Evolutionary conservation across 2,329 filamentous ascomycete species (phyloP).

Genomic region (Chlorencoelia australis): DNA sequence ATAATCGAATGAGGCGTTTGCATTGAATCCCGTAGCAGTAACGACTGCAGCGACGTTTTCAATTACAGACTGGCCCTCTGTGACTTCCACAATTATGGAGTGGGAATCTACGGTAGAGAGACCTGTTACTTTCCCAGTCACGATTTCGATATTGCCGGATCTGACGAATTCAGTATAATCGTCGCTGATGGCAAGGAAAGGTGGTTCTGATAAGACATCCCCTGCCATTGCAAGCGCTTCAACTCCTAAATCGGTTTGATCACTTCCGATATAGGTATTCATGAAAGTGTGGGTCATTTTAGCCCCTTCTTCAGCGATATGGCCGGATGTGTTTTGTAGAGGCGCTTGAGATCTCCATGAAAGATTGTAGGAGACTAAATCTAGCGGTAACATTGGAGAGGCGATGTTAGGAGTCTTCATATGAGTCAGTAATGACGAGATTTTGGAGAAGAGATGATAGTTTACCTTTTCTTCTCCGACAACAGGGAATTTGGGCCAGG

Average conservation of each 20-base stretch:
- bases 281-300: slow-evolving; percentile 42
- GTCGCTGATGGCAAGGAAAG: slow-evolving; percentile 60
- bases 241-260: slow-evolving; percentile 39
- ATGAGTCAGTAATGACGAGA: slow-evolving; percentile 25
- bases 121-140: slow-evolving; percentile 24
- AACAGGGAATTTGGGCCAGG: slow-evolving; percentile 24
- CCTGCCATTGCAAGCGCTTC: slow-evolving; percentile 26
- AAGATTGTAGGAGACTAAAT: slow-evolving; percentile 63
- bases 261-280: slow-evolving; percentile 37
- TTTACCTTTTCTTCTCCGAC: slow-evolving; percentile 19
- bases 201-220: slow-evolving; percentile 34
- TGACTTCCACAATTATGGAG: slow-evolving; percentile 26
- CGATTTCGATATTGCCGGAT: slow-evolving; percentile 42
- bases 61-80: slow-evolving; percentile 27
- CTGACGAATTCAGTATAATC: slow-evolving; percentile 67
- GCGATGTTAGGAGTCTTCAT: slow-evolving; percentile 29
- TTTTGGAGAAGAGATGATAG: not conserved
- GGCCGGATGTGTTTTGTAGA: slow-evolving; percentile 53
- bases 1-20: slow-evolving; percentile 53
- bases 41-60: slow-evolving; percentile 56
- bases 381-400: slow-evolving; percentile 60
- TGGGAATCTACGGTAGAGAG: not conserved
- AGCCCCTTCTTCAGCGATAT: slow-evolving; percentile 49
- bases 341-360: slow-evolving; percentile 46
- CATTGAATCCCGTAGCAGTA: slow-evolving; percentile 66